Base-by-base conservation (phyloP, 75 land plant genomes). In the Selaginella moellendorffii region DNA sequence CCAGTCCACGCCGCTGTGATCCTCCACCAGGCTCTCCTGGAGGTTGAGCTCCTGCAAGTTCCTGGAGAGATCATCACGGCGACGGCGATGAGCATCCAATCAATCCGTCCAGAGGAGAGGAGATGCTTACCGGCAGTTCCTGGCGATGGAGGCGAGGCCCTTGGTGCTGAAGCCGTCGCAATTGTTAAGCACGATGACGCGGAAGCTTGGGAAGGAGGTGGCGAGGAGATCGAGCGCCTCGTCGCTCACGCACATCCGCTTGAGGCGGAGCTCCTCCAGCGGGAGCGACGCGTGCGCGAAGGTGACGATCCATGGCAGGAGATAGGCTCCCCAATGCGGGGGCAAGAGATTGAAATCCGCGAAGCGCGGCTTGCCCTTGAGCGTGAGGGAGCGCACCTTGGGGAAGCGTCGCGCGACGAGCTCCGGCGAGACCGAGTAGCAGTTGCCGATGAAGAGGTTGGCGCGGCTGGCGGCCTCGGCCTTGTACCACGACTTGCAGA, bases 81-180 rank as follows among this genome's bases (percentile, higher is more conserved):
- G 21, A 5, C 21, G 21, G 8, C 5, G 8, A 21, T n/a, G n/a
- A 21, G 19, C 5, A 56, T 8, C 9, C 59, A 56, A 5, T 29
- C 24, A 25, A 2, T 0, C 46, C 28, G 52, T 19, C 61, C 30
- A 24, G 24, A 28, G 31, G 21, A 9, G 8, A 56, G 5, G 24
- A 21, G 21, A 56, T 8, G 21, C 59, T 8, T 8, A 56, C 59
- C 59, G 5, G 59, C 59, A 56, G 19, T 56, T 5, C 8, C 59
- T 56, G 59, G 59, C 24, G 59, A 56, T 24, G 19, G 59, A 19
- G 24, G 59, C 59, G n/a, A 56, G 59, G n/a, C 59, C 59, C 5
- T 56, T 2, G 5, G 59, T 56, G 59, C 59, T 56, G n/a, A 56
- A 56, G 9, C 59, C 59, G 5, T 56, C 59, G n/a, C 59, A 56